Evolutionary conservation across 768 basidiomycete species (phyloP).

Genomic region (Leccinellum albellum): DNA sequence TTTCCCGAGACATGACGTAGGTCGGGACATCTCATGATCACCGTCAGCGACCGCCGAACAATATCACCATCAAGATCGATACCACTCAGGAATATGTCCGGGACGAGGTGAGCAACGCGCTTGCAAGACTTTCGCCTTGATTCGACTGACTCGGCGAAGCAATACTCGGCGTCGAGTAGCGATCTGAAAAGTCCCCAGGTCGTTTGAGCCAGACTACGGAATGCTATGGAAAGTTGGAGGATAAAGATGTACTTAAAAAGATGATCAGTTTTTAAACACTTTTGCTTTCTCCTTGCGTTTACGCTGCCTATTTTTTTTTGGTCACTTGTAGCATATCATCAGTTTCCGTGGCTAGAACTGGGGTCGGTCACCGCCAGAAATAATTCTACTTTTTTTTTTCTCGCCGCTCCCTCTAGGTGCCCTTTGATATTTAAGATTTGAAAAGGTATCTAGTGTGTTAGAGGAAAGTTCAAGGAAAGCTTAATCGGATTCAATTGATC

Average conservation of each 20-base stretch:
- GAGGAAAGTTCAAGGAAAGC: neutral
- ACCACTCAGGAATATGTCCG: slow-evolving; percentile 54
- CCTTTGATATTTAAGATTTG: neutral
- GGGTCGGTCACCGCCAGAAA: slow-evolving; percentile 10
- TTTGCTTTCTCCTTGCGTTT: neutral
- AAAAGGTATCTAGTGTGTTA: neutral
- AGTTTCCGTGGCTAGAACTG: slow-evolving; percentile 13
- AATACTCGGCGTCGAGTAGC: slow-evolving; percentile 19
- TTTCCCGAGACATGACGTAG: neutral
- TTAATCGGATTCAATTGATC: neutral
- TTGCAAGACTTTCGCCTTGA: neutral
- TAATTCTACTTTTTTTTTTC: neutral
- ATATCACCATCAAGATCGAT: slow-evolving; percentile 66
- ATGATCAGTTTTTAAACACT: slow-evolving; percentile 1
- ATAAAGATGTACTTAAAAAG: slow-evolving; percentile 3
- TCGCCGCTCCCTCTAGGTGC: neutral
- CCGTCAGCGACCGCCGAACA: slow-evolving; percentile 34
- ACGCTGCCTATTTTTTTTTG: slow-evolving; percentile 3
- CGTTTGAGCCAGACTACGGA: slow-evolving; percentile 6
- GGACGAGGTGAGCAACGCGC: slow-evolving; percentile 32
- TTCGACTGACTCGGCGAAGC: slow-evolving; percentile 2
- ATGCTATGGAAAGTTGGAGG: neutral
- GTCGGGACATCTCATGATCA: neutral
- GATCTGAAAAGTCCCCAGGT: slow-evolving; percentile 21
- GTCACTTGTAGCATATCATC: slow-evolving; percentile 16